phyloP scores from a whole-genome alignment of 2,329 filamentous ascomycete species.

The Alternaria rosae region DNA sequence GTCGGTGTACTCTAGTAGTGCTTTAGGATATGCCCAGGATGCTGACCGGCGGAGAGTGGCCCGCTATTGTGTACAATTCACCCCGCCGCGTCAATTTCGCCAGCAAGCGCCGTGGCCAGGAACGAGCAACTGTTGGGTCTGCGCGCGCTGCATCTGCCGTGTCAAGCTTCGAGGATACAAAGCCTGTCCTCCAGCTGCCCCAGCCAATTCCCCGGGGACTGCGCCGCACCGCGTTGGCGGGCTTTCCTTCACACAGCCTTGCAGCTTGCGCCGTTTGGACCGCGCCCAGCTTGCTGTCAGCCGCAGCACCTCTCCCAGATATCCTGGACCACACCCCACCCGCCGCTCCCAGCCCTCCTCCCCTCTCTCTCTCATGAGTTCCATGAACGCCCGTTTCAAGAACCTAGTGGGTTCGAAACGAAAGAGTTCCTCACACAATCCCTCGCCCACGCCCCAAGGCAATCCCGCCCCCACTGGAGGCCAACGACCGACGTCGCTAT shows the following conservation, averaged over 20 bases:
- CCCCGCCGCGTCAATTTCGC: constrained; percentile 18
- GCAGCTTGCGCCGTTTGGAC: constrained; percentile 18
- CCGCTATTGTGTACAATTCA: constrained; percentile 15
- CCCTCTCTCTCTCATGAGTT: constrained; percentile 67
- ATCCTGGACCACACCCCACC: constrained; percentile 37
- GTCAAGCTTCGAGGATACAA: constrained; percentile 1
- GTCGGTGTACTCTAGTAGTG: background rate
- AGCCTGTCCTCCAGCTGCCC: background rate
- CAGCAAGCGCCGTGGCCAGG: constrained; percentile 8
- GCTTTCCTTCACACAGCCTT: constrained; percentile 26
- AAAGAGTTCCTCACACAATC: constrained; percentile 67
- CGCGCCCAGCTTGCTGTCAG: constrained; percentile 39
- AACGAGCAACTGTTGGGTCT: background rate
- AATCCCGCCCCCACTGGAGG: constrained; percentile 48
- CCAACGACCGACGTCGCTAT: constrained; percentile 51
- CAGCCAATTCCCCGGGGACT: constrained; percentile 13
- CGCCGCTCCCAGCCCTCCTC: constrained; percentile 25
- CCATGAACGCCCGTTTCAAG: constrained; percentile 81
- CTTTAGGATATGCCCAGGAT: constrained; percentile 6
- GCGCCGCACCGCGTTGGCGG: constrained; percentile 23
- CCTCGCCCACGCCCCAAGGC: constrained; percentile 42
- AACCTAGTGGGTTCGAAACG: constrained; percentile 83
- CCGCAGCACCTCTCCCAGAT: constrained; percentile 34
- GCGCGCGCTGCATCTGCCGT: constrained; percentile 5
- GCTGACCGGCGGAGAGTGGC: constrained; percentile 19